Evolutionary conservation across 2,329 filamentous ascomycete genomes (phyloP), one percentile per base, ranked within the genome.

Genomic region (Penicillium paneum): DNA sequence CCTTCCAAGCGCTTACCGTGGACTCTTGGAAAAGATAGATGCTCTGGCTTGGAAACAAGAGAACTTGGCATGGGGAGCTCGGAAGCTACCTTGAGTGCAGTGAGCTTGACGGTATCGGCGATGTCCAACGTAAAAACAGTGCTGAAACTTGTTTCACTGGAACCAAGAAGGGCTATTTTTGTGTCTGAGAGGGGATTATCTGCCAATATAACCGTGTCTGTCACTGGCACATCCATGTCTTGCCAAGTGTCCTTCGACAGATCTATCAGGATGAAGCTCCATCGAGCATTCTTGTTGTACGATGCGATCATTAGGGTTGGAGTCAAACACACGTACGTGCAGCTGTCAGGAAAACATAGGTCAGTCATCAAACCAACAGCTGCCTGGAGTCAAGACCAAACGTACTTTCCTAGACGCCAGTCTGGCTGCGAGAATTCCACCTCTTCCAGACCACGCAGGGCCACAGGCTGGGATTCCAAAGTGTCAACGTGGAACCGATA

Each of bases 371-470:
- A 21, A 2, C 7, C 8, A 44, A 6, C 8, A 3, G 2, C 8
- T 2, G 24, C 3, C 2, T 44, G 8, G 4, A 13, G 11, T 49
- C 29, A 3, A 17, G 13, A 6, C 8, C 15, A 15, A 49, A 38
- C 51, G n/a, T 55, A 67, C 62, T 58, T 62, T 47, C 64, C 67
- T 21, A 67, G 54, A 39, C 52, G 54, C 62, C 55, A 65, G 32
- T 66, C 64, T 10, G 59, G 56, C 38, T 59, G 50, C 11, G 58
- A 62, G 49, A 66, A 69, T 31, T 64, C 67, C 21, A 69, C 73
- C 5, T 74, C 64, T 17, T 77, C 72, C 11, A 80, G 67, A 0
- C 73, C 76, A 1, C 67, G 53, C 1, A 79, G 52, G 2, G 58
- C 55, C 7, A 80, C 55, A 12, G 69, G 65, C 8, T 57, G 40